Evolutionary conservation across 1,284 basidiomycete species (phyloP).

Genomic region (Malassezia pachydermatis): DNA sequence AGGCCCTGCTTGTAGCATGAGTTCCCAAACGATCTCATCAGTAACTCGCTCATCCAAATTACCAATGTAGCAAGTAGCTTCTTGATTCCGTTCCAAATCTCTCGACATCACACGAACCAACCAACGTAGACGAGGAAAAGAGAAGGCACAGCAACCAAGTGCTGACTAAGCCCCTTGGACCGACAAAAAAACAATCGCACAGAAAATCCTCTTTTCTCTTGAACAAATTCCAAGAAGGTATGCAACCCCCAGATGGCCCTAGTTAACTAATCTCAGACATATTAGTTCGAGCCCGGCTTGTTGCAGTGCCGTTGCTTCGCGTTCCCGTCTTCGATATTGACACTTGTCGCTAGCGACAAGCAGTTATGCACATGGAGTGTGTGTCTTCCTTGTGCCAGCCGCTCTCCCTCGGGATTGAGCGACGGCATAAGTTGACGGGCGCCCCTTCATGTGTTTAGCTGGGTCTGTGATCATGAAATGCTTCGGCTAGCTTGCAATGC

Average conservation of each 20-base stretch:
- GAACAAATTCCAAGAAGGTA: constrained; percentile 20
- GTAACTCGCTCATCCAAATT: constrained; percentile 90
- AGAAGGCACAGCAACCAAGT: neutral
- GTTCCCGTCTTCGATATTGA: constrained; percentile 20
- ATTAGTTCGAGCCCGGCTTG: constrained; percentile 17
- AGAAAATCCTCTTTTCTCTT: constrained; percentile 8
- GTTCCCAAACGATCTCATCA: constrained; percentile 91
- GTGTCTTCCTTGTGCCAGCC: constrained; percentile 3
- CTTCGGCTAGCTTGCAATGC: constrained; percentile 2
- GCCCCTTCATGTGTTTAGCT: neutral
- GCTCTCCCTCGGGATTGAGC: constrained; percentile 20
- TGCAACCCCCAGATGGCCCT: neutral
- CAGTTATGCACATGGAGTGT: neutral
- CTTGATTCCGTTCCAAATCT: constrained; percentile 44
- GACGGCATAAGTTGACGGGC: constrained; percentile 6
- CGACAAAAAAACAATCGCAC: neutral
- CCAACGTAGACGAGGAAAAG: neutral
- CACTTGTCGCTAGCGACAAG: constrained; percentile 12
- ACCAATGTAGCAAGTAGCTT: constrained; percentile 53
- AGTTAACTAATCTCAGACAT: constrained; percentile 6
- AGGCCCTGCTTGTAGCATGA: constrained; percentile 96
- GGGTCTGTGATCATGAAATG: neutral
- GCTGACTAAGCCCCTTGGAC: constrained; percentile 4
- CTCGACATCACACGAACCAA: constrained; percentile 25
- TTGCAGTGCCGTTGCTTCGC: constrained; percentile 14